Base-by-base conservation (phyloP, 2,329 filamentous ascomycete genomes). In the Calonectria pteridis region DNA sequence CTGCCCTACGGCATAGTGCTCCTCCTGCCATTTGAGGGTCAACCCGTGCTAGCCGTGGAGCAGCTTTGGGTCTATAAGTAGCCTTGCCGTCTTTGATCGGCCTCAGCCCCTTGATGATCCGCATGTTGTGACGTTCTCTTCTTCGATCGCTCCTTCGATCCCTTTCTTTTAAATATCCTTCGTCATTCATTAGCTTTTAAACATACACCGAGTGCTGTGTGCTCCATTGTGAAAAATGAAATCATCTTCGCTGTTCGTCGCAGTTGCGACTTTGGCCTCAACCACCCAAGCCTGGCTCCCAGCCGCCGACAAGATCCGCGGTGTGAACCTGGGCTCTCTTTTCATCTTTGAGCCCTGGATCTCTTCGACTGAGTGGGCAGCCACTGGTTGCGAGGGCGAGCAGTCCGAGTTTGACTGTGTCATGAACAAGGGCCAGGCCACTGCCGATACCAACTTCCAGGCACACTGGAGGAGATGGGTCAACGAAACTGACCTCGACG, bases 271-370 rank as follows among this genome's bases (percentile, higher is more conserved):
- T 28, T 67, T 80, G 31, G 51, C 73, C 31, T 64, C 75, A 1
- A 69, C 76, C 20, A 63, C 72, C 31, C 72, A 76, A 16, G 78
- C 78, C 28, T 80, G 77, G 78, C 74, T 80, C 23, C 73, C 78
- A 2, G 71, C 64, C 1, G 72, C 58, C 3, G 67, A 37, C 67
- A 89, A 89, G 78, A 87, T 91, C 66, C 87, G 89, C 13, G 89
- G 89, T 37, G 89, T 91, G 70, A 91, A 91, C 77, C 81, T 90
- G 11, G 88, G 89, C 7, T 86, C 87, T 0, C 84, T 87, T 29
- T 90, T 91, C 77, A 79, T 91, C 67, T 82, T 87, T 40, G 89
- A 91, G 81, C 88, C 88, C 10, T 91, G 89, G 89, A 88, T 91
- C 78, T 85, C 85, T 58, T 75, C 77, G 20, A 78, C 81, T 33